phyloP scores from a whole-genome alignment of 1,284 basidiomycete genomes.

The Phlebopus sp. region DNA sequence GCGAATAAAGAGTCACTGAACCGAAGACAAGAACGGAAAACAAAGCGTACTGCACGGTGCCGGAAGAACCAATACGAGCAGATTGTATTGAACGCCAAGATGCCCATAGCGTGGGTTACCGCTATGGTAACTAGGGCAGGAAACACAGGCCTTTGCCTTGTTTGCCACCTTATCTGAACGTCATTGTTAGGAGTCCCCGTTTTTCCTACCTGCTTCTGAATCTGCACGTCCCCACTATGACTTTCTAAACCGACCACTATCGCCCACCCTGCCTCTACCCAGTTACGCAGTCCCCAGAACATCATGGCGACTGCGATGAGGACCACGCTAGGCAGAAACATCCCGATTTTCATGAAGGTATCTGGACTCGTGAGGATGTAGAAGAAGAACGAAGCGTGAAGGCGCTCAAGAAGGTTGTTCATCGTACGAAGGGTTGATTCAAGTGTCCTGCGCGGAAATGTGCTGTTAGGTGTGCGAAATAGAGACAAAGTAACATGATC shows the following conservation, averaged over 20 bases:
- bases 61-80: conserved; percentile 42
- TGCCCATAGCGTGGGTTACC: conserved; percentile 52
- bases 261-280: conserved; percentile 68
- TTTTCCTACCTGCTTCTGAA: conserved; percentile 13
- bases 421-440: conserved; percentile 86
- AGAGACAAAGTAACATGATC: conserved; percentile 7
- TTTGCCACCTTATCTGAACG: conserved; percentile 32
- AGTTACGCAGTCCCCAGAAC: conserved; percentile 71
- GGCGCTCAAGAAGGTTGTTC: conserved; percentile 90
- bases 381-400: conserved; percentile 96
- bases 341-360: conserved; percentile 86
- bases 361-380: conserved; percentile 78
- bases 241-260: conserved; percentile 19
- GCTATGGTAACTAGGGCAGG: conserved; percentile 52
- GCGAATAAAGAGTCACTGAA: conserved; percentile 1
- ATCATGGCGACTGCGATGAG: conserved; percentile 81
- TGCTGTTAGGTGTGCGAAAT: background rate
- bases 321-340: conserved; percentile 83
- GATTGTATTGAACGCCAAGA: conserved; percentile 44
- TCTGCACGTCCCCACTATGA: conserved; percentile 6
- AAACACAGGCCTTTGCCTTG: conserved; percentile 47
- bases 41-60: conserved; percentile 37
- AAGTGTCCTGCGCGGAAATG: conserved; percentile 50
- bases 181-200: background rate
- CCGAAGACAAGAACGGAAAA: background rate